Conservation (phyloP, 306 rosid species). For the Vicia sativa region DNA sequence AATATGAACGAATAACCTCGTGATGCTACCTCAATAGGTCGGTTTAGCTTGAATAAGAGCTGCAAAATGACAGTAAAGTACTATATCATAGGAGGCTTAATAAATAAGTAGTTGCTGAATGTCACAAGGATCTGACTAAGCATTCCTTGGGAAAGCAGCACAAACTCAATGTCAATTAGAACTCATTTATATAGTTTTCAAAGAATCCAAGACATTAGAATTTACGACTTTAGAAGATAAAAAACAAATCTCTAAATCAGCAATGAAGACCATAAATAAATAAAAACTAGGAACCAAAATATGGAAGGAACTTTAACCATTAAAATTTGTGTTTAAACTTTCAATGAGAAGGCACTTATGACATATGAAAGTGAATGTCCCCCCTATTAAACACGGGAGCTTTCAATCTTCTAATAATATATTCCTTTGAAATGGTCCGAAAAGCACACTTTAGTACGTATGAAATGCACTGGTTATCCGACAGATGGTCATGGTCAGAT, state of each 20-base stretch:
- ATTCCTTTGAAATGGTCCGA: slow-evolving; percentile 30
- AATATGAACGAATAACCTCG: slow-evolving; percentile 92
- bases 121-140: slow-evolving; percentile 24
- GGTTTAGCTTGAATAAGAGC: slow-evolving; percentile 91
- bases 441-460: slow-evolving; percentile 10
- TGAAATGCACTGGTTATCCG: slow-evolving; percentile 22
- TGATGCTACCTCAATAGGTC: slow-evolving; percentile 88
- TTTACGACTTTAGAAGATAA: slow-evolving; percentile 7
- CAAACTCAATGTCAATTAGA: slow-evolving; percentile 27
- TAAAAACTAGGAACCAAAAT: slow-evolving; percentile 15
- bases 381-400: slow-evolving; percentile 7
- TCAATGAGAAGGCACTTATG: slow-evolving; percentile 2
- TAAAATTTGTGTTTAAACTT: slow-evolving; percentile 8
- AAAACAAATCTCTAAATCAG: slow-evolving; percentile 3
- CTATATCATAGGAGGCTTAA: slow-evolving; percentile 26
- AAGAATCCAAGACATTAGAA: slow-evolving; percentile 1
- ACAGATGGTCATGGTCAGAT: not conserved
- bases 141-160: slow-evolving; percentile 27
- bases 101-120: slow-evolving; percentile 18
- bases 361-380: slow-evolving; percentile 28
- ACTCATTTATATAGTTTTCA: slow-evolving; percentile 26
- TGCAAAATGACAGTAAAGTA: slow-evolving; percentile 52
- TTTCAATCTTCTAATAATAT: slow-evolving; percentile 5
- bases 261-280: slow-evolving; percentile 2
- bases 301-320: slow-evolving; percentile 16